Conservation (phyloP, 2,329 filamentous ascomycete species). For the Penicillium sp. region DNA sequence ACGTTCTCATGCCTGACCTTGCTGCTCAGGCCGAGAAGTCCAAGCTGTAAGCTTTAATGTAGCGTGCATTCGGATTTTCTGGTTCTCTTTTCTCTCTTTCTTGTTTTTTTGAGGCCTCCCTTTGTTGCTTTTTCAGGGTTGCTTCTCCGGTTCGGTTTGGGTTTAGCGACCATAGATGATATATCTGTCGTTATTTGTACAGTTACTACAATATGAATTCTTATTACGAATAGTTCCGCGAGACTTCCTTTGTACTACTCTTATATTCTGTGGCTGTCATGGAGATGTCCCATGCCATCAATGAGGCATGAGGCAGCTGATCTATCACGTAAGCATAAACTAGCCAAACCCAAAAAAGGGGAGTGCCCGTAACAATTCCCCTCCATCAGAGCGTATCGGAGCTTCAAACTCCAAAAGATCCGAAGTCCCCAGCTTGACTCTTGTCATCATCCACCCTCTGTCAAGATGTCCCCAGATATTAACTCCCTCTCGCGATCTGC, state of each 20-base stretch:
- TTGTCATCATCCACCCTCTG: background rate
- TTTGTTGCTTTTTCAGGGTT: too few species aligned
- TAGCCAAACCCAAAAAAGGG: too few species aligned
- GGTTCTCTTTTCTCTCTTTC: background rate
- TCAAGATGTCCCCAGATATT: constrained; percentile 71
- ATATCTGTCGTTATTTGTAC: constrained; percentile 11
- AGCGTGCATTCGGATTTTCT: background rate
- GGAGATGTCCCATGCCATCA: too few species aligned
- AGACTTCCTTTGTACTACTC: too few species aligned
- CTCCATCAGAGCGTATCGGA: too few species aligned
- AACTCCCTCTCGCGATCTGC: constrained; percentile 69
- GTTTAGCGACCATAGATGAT: constrained; percentile 22
- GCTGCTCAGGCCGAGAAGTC: constrained; percentile 72
- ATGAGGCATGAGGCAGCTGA: background rate
- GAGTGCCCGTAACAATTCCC: too few species aligned
- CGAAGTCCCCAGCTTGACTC: too few species aligned
- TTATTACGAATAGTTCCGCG: background rate
- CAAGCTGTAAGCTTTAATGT: constrained; percentile 68
- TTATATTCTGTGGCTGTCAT: too few species aligned
- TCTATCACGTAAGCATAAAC: background rate
- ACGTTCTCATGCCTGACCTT: constrained; percentile 79
- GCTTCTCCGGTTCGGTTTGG: background rate
- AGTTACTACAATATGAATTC: background rate
- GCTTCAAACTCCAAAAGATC: too few species aligned
- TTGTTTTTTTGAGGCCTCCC: too few species aligned